Evolutionary conservation across 2,329 filamentous ascomycete species (phyloP).

Genomic region (Fusarium goolgardi): DNA sequence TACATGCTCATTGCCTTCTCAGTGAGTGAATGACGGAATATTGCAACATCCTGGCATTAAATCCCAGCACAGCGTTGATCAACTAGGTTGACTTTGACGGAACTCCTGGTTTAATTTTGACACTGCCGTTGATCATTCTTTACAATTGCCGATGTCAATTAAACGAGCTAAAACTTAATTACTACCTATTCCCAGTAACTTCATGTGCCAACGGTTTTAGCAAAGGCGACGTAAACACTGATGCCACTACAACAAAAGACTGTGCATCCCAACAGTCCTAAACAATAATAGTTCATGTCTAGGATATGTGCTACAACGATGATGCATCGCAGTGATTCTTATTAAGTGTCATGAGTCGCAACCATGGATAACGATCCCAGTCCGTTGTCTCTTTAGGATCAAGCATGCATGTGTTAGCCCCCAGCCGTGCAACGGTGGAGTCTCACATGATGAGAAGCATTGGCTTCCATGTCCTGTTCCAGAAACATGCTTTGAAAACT

Average conservation of each 20-base stretch:
- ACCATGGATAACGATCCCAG: conserved; percentile 7
- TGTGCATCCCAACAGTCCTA: conserved; percentile 16
- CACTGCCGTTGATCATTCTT: background rate
- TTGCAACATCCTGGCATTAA: conserved; percentile 14
- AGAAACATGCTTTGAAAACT: conserved; percentile 39
- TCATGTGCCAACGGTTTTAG: background rate
- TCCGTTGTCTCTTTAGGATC: conserved; percentile 4
- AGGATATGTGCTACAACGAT: conserved; percentile 1
- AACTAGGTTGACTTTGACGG: background rate
- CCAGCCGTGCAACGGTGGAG: conserved; percentile 18
- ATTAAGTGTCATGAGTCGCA: conserved; percentile 27
- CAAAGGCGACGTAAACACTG: background rate
- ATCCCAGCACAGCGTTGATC: conserved; percentile 6
- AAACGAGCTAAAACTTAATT: background rate
- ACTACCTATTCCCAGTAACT: background rate
- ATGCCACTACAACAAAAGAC: conserved; percentile 3
- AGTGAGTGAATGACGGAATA: conserved; percentile 25
- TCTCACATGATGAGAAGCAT: conserved; percentile 34
- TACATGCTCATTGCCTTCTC: background rate
- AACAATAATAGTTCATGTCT: conserved; percentile 20
- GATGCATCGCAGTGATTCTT: conserved; percentile 18
- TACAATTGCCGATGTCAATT: conserved; percentile 8
- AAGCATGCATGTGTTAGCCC: conserved; percentile 15
- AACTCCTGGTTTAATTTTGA: background rate
- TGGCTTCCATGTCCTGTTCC: conserved; percentile 34